These are phyloP conservation scores for Sclerotinia borealis DNA, from an alignment of 2,329 filamentous ascomycete species.

Conservation along the genomic window DNA sequence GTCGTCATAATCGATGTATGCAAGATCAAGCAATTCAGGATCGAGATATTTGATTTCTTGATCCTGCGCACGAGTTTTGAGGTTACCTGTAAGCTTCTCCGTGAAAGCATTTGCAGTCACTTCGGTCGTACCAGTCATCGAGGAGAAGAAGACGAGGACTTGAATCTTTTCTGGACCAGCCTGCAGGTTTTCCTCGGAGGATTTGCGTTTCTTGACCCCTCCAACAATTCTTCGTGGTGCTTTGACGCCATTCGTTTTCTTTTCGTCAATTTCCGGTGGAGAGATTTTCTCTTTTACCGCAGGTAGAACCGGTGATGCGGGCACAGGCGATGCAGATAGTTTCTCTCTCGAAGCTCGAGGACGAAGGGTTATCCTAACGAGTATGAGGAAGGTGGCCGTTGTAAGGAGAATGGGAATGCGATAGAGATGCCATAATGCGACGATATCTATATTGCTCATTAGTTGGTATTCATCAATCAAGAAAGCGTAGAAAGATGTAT, in stretches of 20 bases:
- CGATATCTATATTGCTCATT: constrained; percentile 20
- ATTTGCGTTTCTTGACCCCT: constrained; percentile 27
- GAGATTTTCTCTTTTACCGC: constrained; percentile 23
- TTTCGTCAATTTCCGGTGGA: constrained; percentile 14
- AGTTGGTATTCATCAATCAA: not conserved
- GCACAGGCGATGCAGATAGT: constrained; percentile 29
- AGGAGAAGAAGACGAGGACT: constrained; percentile 81
- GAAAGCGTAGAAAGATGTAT: not conserved
- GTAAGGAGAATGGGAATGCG: constrained; percentile 40
- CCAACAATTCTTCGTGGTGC: constrained; percentile 35
- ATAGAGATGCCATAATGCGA: constrained; percentile 40
- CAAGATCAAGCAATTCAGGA: constrained; percentile 68
- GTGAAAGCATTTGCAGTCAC: constrained; percentile 60
- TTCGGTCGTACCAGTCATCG: constrained; percentile 77
- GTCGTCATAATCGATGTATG: constrained; percentile 87
- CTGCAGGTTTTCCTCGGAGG: constrained; percentile 30
- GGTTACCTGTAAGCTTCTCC: constrained; percentile 42
- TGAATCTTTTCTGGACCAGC: constrained; percentile 49
- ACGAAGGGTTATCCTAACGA: constrained; percentile 32
- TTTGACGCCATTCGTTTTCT: constrained; percentile 28
- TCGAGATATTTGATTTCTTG: constrained; percentile 39
- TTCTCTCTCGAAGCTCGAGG: constrained; percentile 29
- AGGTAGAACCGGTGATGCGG: constrained; percentile 20
- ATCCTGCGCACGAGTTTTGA: constrained; percentile 20
- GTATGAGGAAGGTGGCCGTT: constrained; percentile 34